Evolutionary conservation across 495 filamentous ascomycete species (phyloP).

Genomic region (Rhypophila decipiens): DNA sequence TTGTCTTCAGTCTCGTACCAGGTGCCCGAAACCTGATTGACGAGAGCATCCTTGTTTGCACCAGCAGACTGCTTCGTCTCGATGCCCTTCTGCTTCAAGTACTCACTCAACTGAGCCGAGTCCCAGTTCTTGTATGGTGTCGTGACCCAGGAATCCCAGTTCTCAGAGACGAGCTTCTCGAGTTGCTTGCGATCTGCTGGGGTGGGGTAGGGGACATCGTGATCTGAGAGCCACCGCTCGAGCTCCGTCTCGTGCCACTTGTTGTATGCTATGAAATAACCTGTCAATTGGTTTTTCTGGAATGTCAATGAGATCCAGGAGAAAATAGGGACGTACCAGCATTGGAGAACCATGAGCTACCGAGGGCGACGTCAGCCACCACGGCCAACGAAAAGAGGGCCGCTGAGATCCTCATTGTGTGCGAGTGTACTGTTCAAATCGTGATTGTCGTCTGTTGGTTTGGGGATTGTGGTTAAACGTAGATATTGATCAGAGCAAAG

Average conservation of each 20-base stretch:
- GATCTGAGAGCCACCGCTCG: conserved; percentile 92
- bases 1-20: conserved; percentile 77
- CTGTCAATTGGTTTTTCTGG: background rate
- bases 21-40: conserved; percentile 58
- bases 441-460: conserved; percentile 13
- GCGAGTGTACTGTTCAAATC: background rate
- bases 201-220: conserved; percentile 79
- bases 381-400: conserved; percentile 64
- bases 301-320: background rate
- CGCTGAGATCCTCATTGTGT: conserved; percentile 66
- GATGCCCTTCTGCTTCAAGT: conserved; percentile 61
- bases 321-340: conserved; percentile 52
- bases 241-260: conserved; percentile 98
- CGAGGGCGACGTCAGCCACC: conserved; percentile 61
- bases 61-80: conserved; percentile 57
- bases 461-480: background rate
- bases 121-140: conserved; percentile 70
- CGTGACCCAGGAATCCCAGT: conserved; percentile 71
- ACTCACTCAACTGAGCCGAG: conserved; percentile 53
- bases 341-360: conserved; percentile 75
- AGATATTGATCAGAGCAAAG: background rate
- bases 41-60: conserved; percentile 57
- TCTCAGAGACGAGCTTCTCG: conserved; percentile 74
- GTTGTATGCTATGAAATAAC: conserved; percentile 67
- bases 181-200: conserved; percentile 83